These are phyloP conservation scores for Capsicum chinense DNA, from an alignment of 257 asterid genomes.

Conservation along the genomic window DNA sequence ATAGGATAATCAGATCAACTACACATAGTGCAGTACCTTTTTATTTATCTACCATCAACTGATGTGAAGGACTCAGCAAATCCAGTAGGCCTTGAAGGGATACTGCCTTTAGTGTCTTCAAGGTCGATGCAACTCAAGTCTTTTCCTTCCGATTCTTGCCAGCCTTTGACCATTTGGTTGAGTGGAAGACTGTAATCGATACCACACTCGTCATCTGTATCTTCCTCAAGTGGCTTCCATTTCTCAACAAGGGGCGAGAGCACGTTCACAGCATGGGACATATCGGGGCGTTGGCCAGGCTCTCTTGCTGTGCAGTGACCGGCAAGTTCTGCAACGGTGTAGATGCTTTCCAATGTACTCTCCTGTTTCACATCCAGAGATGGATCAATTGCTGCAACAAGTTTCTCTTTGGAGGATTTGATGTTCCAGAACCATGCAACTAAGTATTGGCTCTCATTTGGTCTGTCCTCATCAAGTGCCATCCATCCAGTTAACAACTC, in stretches of 20 bases:
- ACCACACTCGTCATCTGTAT: conserved; percentile 74
- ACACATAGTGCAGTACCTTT: neutral
- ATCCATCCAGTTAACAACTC: conserved; percentile 81
- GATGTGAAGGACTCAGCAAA: conserved; percentile 89
- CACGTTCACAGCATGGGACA: conserved; percentile 82
- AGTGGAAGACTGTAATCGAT: conserved; percentile 92
- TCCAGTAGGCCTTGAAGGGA: conserved; percentile 87
- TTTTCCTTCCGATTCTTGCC: conserved; percentile 83
- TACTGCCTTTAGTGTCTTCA: conserved; percentile 87
- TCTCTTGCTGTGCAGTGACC: conserved; percentile 92
- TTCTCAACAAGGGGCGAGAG: conserved; percentile 75
- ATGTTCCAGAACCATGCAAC: conserved; percentile 83
- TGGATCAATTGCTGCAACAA: conserved; percentile 67
- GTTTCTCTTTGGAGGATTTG: conserved; percentile 64
- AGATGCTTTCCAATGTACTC: conserved; percentile 54
- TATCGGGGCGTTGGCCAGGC: conserved; percentile 85
- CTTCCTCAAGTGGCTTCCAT: conserved; percentile 77
- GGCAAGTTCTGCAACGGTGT: conserved; percentile 78
- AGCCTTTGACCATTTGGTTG: conserved; percentile 84
- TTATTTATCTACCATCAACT: conserved; percentile 66
- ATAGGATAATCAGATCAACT: neutral
- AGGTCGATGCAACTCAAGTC: conserved; percentile 60
- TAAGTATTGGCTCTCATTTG: conserved; percentile 85
- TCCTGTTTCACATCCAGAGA: conserved; percentile 58
- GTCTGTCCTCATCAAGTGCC: conserved; percentile 79